phyloP scores from a whole-genome alignment of 352 stramenopile genomes.

The Pythium aphanidermatum region DNA sequence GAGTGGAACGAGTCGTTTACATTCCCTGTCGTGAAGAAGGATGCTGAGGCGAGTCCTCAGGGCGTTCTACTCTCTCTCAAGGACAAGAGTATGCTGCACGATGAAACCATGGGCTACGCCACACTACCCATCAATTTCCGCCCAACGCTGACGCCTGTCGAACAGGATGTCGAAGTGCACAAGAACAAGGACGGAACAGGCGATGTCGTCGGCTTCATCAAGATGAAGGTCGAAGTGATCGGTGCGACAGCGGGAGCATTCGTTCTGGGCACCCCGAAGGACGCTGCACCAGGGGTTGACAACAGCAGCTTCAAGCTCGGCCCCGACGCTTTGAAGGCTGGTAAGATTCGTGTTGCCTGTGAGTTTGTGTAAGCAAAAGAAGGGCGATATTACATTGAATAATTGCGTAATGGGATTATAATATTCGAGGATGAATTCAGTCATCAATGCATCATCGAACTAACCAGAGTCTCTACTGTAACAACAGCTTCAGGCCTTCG shows the following conservation, averaged over 20 bases:
- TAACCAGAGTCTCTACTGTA: too few species aligned
- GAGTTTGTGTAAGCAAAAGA: constrained; percentile 18
- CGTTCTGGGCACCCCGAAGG: constrained; percentile 2
- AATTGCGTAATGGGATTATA: background rate
- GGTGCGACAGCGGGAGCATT: constrained; percentile 10
- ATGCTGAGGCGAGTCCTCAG: constrained; percentile 27
- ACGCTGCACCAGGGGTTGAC: background rate
- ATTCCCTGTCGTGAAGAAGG: constrained; percentile 51
- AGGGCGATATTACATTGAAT: background rate
- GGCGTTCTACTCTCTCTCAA: constrained; percentile 33
- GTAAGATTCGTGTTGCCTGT: constrained; percentile 22
- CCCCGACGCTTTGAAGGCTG: constrained; percentile 17
- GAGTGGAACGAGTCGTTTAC: constrained; percentile 83
- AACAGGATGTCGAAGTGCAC: constrained; percentile 15
- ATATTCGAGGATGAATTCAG: background rate
- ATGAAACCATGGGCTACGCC: constrained; percentile 33
- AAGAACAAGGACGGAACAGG: constrained; percentile 12
- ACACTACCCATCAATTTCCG: constrained; percentile 2
- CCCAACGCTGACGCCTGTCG: constrained; percentile 11
- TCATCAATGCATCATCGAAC: too few species aligned
- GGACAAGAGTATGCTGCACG: constrained; percentile 49
- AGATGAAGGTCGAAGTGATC: constrained; percentile 20
- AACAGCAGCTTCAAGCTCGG: constrained; percentile 14
- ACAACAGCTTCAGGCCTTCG: constrained; percentile 11
- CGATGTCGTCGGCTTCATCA: constrained; percentile 12